phyloP scores from a whole-genome alignment of 768 basidiomycete species.

The Pisolithus microcarpus region DNA sequence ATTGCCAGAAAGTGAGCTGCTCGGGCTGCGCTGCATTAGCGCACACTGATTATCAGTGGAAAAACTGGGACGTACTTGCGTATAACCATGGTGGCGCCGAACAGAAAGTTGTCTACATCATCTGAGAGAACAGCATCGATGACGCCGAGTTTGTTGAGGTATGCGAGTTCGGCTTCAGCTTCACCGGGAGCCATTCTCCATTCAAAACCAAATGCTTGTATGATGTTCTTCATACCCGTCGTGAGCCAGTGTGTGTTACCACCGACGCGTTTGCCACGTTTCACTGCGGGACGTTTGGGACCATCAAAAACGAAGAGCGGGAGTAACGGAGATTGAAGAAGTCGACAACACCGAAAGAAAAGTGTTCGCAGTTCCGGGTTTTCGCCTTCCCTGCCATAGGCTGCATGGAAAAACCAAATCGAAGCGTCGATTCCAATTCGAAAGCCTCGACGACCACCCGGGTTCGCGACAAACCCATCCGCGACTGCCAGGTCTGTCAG shows the following conservation, averaged over 20 bases:
- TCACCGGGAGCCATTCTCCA: slow-evolving; percentile 85
- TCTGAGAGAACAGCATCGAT: slow-evolving; percentile 90
- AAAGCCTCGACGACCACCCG: slow-evolving; percentile 58
- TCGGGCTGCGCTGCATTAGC: slow-evolving; percentile 40
- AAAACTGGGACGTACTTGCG: slow-evolving; percentile 54
- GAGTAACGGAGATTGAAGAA: slow-evolving; percentile 72
- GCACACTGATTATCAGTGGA: background rate
- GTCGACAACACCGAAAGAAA: slow-evolving; percentile 77
- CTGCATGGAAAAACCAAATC: slow-evolving; percentile 71
- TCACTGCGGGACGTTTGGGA: slow-evolving; percentile 71
- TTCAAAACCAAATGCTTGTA: slow-evolving; percentile 75
- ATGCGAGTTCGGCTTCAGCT: slow-evolving; percentile 90
- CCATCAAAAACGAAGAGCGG: slow-evolving; percentile 94
- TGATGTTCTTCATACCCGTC: slow-evolving; percentile 70
- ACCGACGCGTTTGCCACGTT: slow-evolving; percentile 68
- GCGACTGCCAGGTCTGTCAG: slow-evolving; percentile 67
- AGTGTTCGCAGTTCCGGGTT: slow-evolving; percentile 81
- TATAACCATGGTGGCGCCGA: slow-evolving; percentile 77
- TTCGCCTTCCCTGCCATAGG: slow-evolving; percentile 71
- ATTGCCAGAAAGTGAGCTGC: slow-evolving; percentile 69
- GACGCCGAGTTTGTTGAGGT: slow-evolving; percentile 70
- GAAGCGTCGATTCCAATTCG: slow-evolving; percentile 83
- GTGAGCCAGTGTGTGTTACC: slow-evolving; percentile 57
- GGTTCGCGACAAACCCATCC: slow-evolving; percentile 69
- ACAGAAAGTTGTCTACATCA: slow-evolving; percentile 89